A percentile compares a stretch with the other conserved stretches of the same genome.
Conservation (phyloP, 495 filamentous ascomycete species). For the Xylaria grammica region DNA sequence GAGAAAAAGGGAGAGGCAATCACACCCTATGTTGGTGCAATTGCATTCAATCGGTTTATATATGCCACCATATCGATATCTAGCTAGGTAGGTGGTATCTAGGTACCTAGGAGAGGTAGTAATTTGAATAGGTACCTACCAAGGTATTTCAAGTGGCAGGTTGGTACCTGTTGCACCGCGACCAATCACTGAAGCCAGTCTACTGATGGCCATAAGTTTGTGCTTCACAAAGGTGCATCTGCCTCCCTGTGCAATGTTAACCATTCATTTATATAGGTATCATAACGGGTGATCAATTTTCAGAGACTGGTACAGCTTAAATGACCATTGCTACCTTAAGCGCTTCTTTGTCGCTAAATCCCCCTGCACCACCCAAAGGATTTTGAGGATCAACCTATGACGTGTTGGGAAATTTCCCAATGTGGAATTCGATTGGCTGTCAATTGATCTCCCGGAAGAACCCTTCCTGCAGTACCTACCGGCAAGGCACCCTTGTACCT, state of each 20-base stretch:
- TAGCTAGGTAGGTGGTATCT: not conserved
- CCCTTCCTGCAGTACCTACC: not conserved
- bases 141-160: not conserved
- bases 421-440: slow-evolving; percentile 19
- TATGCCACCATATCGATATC: not conserved
- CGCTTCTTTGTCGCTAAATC: slow-evolving; percentile 2
- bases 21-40: not conserved
- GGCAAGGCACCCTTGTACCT: not conserved
- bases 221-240: slow-evolving; percentile 8
- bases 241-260: slow-evolving; percentile 18
- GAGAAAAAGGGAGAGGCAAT: slow-evolving; percentile 9
- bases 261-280: not conserved
- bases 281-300: too few relatives aligned
- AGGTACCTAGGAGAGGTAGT: too few relatives aligned
- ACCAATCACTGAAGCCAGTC: not conserved
- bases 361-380: slow-evolving; percentile 12
- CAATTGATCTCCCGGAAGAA: slow-evolving; percentile 4
- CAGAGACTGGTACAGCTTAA: too few relatives aligned
- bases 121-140: too few relatives aligned
- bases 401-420: slow-evolving; percentile 23
- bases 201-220: not conserved
- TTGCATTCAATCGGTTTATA: not conserved
- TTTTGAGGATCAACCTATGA: slow-evolving; percentile 11
- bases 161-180: not conserved
- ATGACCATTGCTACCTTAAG: too few relatives aligned